These are phyloP conservation scores for Acrocalymma vagum DNA, from an alignment of 2,329 filamentous ascomycete species.

Conservation along the genomic window DNA sequence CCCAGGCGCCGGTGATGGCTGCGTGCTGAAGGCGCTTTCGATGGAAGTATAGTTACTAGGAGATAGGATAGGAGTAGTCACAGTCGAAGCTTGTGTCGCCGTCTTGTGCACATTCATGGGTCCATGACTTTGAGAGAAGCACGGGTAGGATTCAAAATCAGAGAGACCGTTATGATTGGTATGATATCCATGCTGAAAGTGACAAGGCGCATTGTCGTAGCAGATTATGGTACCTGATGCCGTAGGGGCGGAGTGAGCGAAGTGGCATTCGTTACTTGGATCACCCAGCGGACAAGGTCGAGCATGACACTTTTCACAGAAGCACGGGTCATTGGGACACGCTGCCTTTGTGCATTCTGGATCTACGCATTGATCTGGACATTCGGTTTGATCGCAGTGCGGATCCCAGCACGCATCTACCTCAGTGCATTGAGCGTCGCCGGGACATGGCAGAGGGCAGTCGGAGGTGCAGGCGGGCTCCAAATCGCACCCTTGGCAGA, in stretches of 20 bases:
- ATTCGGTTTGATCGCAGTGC: constrained; percentile 39
- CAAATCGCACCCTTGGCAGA: constrained; percentile 45
- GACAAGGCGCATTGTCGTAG: constrained; percentile 43
- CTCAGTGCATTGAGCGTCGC: constrained; percentile 35
- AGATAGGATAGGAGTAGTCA: constrained; percentile 38
- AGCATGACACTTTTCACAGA: constrained; percentile 43
- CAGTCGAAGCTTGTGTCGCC: constrained; percentile 33
- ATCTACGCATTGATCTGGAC: constrained; percentile 42
- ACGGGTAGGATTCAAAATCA: constrained; percentile 39
- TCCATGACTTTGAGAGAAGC: constrained; percentile 36
- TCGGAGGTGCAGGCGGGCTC: constrained; percentile 36
- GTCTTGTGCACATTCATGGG: constrained; percentile 20
- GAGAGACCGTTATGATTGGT: constrained; percentile 28
- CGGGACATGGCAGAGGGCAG: constrained; percentile 33
- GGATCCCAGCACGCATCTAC: constrained; percentile 48
- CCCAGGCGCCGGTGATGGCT: constrained; percentile 33
- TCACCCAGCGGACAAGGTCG: constrained; percentile 42
- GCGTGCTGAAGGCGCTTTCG: constrained; percentile 35
- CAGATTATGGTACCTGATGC: constrained; percentile 42
- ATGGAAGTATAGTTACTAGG: constrained; percentile 43
- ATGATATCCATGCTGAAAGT: constrained; percentile 40
- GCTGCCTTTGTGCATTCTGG: constrained; percentile 43
- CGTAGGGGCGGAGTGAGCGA: constrained; percentile 40
- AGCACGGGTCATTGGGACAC: constrained; percentile 41
- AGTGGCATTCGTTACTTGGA: constrained; percentile 39